These are phyloP conservation scores for Candida yuanshanica DNA, from an alignment of 805 yeast species.

Conservation along the genomic window DNA sequence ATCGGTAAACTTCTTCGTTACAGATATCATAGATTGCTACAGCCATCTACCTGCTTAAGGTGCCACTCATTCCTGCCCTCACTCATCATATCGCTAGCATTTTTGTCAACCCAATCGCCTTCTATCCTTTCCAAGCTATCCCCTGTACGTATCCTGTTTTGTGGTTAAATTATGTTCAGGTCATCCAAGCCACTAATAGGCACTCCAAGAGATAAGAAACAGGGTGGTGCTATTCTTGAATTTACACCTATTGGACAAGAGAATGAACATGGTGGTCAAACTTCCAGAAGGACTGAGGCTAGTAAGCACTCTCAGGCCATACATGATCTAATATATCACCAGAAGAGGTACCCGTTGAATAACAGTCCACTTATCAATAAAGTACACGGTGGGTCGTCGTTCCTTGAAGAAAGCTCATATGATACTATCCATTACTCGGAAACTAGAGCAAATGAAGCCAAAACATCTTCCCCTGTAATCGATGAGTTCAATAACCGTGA, in stretches of 20 bases:
- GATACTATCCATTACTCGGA: slow-evolving; percentile 17
- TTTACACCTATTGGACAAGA: slow-evolving; percentile 38
- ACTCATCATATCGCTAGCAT: too few relatives aligned
- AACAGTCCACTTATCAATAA: slow-evolving; percentile 16
- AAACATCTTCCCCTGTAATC: slow-evolving; percentile 16
- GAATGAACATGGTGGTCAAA: not conserved
- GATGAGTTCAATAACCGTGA: slow-evolving; percentile 15
- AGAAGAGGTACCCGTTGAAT: slow-evolving; percentile 11
- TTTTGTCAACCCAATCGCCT: too few relatives aligned
- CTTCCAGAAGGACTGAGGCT: not conserved
- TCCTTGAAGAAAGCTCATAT: slow-evolving; percentile 19
- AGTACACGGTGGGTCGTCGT: slow-evolving; percentile 24
- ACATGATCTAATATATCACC: not conserved
- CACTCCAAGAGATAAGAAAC: slow-evolving; percentile 22
- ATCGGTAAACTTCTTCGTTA: too few relatives aligned
- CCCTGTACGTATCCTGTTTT: not conserved
- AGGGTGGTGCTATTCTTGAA: slow-evolving; percentile 24
- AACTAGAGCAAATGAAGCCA: not conserved
- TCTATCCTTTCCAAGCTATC: not conserved
- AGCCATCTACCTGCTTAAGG: too few relatives aligned
- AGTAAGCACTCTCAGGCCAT: not conserved
- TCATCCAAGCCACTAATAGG: slow-evolving; percentile 24
- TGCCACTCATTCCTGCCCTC: too few relatives aligned
- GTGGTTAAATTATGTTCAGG: slow-evolving; percentile 20
- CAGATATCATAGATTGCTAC: too few relatives aligned